Conservation (phyloP, 768 basidiomycete species). For the Solioccasus polychromus region DNA sequence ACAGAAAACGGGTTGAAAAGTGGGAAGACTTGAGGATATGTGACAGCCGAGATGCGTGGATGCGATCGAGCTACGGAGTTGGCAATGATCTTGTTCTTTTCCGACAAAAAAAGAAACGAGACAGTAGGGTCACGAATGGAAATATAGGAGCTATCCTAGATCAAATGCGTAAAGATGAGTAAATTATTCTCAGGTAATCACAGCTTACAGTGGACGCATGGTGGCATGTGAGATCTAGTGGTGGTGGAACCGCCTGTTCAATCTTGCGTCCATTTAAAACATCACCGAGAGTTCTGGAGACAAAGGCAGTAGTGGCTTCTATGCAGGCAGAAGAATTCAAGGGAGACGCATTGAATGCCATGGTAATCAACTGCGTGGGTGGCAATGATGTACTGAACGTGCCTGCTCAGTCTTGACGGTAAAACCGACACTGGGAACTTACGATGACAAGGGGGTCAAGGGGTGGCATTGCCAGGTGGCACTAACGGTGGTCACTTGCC, state of each 20-base stretch:
- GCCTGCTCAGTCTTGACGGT: slow-evolving; percentile 4
- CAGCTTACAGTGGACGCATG: slow-evolving; percentile 45
- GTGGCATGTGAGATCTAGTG: slow-evolving; percentile 50
- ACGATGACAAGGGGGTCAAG: slow-evolving; percentile 40
- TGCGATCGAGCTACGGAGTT: slow-evolving; percentile 39
- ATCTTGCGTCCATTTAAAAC: slow-evolving; percentile 49
- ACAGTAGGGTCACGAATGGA: slow-evolving; percentile 22
- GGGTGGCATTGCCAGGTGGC: slow-evolving; percentile 61
- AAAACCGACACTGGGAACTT: slow-evolving; percentile 26
- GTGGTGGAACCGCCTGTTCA: slow-evolving; percentile 45
- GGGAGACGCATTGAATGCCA: slow-evolving; percentile 41
- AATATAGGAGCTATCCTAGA: slow-evolving; percentile 12
- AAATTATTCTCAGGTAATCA: background rate
- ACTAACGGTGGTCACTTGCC: slow-evolving; percentile 63
- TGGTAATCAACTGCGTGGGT: slow-evolving; percentile 46
- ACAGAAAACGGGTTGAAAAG: slow-evolving; percentile 71
- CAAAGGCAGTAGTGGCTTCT: slow-evolving; percentile 47
- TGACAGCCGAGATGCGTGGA: slow-evolving; percentile 53
- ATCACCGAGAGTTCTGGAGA: slow-evolving; percentile 46
- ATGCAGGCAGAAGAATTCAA: slow-evolving; percentile 38
- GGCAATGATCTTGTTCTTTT: slow-evolving; percentile 43
- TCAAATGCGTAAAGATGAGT: background rate
- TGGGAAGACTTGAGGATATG: slow-evolving; percentile 68
- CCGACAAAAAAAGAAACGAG: slow-evolving; percentile 47
- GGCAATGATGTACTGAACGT: slow-evolving; percentile 40